phyloP scores from a whole-genome alignment of 2,329 filamentous ascomycete species.

The Dryadomyces quercivorus region DNA sequence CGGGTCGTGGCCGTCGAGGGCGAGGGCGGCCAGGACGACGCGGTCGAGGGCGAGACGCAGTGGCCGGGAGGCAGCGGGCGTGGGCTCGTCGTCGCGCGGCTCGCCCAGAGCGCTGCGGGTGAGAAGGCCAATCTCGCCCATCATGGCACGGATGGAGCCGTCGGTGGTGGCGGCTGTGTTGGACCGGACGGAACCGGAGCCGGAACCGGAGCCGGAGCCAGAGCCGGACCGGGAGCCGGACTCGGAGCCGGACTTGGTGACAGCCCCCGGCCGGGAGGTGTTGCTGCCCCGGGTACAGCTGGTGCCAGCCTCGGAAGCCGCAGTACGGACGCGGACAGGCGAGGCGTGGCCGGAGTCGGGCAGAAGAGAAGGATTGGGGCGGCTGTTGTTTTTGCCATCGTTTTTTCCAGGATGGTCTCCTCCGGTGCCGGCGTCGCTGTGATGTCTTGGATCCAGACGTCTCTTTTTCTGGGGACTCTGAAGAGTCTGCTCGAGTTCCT shows the following conservation, averaged over 20 bases:
- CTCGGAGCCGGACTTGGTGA: background rate
- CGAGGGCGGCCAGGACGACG: slow-evolving; percentile 5
- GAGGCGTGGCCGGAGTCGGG: background rate
- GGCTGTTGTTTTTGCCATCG: too few relatives aligned
- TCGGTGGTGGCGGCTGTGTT: background rate
- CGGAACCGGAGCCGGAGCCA: background rate
- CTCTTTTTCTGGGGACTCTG: background rate
- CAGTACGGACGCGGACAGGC: background rate
- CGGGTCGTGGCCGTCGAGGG: slow-evolving; percentile 7
- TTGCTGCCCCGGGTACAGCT: background rate
- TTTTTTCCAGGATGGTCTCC: background rate
- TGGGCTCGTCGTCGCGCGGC: slow-evolving; percentile 12
- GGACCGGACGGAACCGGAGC: too few relatives aligned
- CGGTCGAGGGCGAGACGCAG: slow-evolving; percentile 12
- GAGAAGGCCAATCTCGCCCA: slow-evolving; percentile 19
- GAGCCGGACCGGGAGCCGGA: slow-evolving; percentile 2
- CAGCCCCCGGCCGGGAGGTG: background rate
- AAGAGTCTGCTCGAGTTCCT: background rate
- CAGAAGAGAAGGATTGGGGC: background rate
- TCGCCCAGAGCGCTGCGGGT: slow-evolving; percentile 21
- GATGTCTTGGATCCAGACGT: background rate
- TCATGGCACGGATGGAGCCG: slow-evolving; percentile 11
- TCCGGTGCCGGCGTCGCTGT: background rate
- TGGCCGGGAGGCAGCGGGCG: slow-evolving; percentile 9
- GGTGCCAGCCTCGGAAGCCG: slow-evolving; percentile 1